Evolutionary conservation across 768 basidiomycete species (phyloP), one percentile per base, ranked within the genome.

Genomic region (Pholiota molesta): DNA sequence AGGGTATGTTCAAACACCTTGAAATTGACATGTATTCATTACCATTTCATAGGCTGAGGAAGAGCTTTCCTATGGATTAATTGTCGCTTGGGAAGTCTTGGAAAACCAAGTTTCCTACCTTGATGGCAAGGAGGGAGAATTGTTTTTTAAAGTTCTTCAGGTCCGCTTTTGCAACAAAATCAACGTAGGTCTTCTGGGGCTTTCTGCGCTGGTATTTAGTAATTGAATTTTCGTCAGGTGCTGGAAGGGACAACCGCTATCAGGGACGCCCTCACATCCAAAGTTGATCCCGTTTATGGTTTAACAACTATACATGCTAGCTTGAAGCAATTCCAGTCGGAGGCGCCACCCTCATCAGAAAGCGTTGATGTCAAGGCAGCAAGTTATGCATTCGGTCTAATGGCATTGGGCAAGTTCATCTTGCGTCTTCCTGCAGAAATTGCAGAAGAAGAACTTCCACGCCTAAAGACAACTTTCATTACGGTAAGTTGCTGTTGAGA

Each of bases 361-460:
- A 83, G 82, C 44, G 76, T 73, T 31, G 84, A 86, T 37, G 78
- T 81, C 57, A 91, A 87, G 70, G 80, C 89, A 5, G 77, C 85
- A 13, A 86, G 89, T 0, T 88, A 89, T 70, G 91, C 92, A 4
- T 95, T 94, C 74, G 94, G 92, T 5, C 79, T 95, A 57, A 87
- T 94, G 65, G 92, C 90, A 0, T 73, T 95, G 13, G 92, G 91
- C 37, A 94, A 91, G 74, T 93, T 94, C 64, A 86, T 92, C 63
- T 73, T 94, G 60, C 86, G 89, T 37, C 79, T 95, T 17, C 94
- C 94, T 16, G 81, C 86, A 1, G 92, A 94, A 71, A 88, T 95
- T 57, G 84, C 94, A 21, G 93, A 94, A 73, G 94, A 95, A 66
- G 93, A 95, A 66, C 72, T 95, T 44, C 94, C 94, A 44, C 86